These are phyloP conservation scores for Colletotrichum sp. DNA, from an alignment of 2,329 filamentous ascomycete genomes.

Conservation along the genomic window DNA sequence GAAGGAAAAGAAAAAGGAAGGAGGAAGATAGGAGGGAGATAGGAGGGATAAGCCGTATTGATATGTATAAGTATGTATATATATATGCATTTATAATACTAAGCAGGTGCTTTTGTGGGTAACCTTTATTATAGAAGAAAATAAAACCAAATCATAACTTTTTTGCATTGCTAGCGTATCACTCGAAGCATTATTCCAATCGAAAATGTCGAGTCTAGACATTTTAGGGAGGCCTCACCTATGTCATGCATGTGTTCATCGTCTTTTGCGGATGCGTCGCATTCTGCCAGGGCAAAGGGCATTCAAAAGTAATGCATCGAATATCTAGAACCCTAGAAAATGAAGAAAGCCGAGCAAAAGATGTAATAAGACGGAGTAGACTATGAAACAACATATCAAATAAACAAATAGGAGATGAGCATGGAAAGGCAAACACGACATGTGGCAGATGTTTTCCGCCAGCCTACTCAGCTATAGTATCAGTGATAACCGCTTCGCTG, in stretches of 20 bases:
- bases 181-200: fast-evolving
- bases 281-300: fast-evolving
- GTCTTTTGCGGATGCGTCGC: background rate
- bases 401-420: fast-evolving
- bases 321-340: background rate
- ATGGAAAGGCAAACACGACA: fast-evolving
- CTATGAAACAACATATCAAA: fast-evolving
- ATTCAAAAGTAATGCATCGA: background rate
- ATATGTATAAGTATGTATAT: no score
- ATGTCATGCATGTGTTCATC: background rate
- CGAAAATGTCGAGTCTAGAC: fast-evolving
- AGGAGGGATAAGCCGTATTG: fast-evolving
- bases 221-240: background rate
- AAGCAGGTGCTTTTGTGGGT: fast-evolving
- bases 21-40: no score
- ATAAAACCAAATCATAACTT: fast-evolving
- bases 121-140: background rate
- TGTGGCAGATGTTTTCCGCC: fast-evolving
- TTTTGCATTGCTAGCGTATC: fast-evolving
- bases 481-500: fast-evolving
- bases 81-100: background rate
- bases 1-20: no score
- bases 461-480: background rate
- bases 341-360: background rate
- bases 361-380: fast-evolving